Evolutionary conservation across 208 protist genomes (phyloP), one percentile per base, ranked within the genome.

Genomic region (Trypanosoma mega): DNA sequence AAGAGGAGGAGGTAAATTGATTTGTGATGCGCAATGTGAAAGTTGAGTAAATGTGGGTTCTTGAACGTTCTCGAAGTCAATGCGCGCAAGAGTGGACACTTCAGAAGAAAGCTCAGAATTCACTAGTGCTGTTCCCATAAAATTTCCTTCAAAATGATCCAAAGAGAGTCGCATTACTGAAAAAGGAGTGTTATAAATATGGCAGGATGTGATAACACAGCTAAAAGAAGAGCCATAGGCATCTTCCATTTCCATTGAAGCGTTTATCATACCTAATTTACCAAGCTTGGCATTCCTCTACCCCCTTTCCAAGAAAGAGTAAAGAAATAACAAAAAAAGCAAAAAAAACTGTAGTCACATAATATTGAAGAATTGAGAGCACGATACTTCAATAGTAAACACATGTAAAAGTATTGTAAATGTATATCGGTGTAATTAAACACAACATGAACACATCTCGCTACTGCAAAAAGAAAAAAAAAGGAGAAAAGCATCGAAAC

Each of bases 121-220:
- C 24, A 57, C 37, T 30, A 66, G 37, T 24, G 60, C 60, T 18
- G 49, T 50, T 21, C 47, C 49, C 48, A 43, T 43, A 11, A 18
- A 20, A 30, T 29, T 33, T 50, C 57, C 60, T 21, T 43, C 2
- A 26, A 11, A 30, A 3, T 50, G 21, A 29, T 46, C 49, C 1
- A 16, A 50, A 5, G 60, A 26, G 27, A 66, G 60, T 14, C 50
- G 49, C 6, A 50, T 3, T 11, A 66, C 26, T 18, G 60, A 49
- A 66, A 57, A 66, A 23, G 60, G 60, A 30, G 60, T 57, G 27
- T 50, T 24, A 14, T 66, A 66, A 16, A 66, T 27, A 43, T 47
- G 36, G 41, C 36, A 66, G 16, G 49, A 66, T 14, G 60, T 66
- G 39, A 66, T 50, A 9, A 66, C 60, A 51, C 48, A 66, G 50